Conservation (phyloP, 108 stramenopile species). For the Nitzschia sp. region DNA sequence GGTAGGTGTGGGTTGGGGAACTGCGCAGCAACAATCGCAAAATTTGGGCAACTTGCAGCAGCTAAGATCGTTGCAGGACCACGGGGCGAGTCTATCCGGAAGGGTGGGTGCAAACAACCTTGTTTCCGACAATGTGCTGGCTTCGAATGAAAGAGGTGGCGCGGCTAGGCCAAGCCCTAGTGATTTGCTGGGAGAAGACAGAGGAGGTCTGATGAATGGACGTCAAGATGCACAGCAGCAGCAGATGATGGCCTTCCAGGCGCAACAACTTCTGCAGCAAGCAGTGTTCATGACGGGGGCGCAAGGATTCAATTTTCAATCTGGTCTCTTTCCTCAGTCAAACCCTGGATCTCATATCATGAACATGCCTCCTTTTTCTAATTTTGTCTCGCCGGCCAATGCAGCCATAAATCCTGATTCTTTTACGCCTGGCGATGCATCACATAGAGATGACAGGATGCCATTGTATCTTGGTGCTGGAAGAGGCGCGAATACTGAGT, state of each 20-base stretch:
- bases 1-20: not conserved
- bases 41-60: not conserved
- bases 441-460: not conserved
- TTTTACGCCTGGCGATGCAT: not conserved
- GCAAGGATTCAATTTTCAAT: not conserved
- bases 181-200: not conserved
- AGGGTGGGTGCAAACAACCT: no score
- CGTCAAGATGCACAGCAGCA: not conserved
- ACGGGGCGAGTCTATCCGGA: not conserved
- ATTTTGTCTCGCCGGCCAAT: not conserved
- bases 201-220: not conserved
- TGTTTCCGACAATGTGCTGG: no score
- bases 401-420: not conserved
- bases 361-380: not conserved
- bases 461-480: not conserved
- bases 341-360: not conserved
- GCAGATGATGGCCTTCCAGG: not conserved
- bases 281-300: not conserved
- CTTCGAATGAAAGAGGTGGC: not conserved
- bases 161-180: not conserved
- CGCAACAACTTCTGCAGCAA: constrained; percentile 1
- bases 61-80: not conserved
- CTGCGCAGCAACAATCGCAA: not conserved
- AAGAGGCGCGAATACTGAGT: not conserved
- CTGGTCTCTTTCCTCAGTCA: not conserved